Conservation (phyloP, 2,329 filamentous ascomycete species). For the Colletotrichum salicis region DNA sequence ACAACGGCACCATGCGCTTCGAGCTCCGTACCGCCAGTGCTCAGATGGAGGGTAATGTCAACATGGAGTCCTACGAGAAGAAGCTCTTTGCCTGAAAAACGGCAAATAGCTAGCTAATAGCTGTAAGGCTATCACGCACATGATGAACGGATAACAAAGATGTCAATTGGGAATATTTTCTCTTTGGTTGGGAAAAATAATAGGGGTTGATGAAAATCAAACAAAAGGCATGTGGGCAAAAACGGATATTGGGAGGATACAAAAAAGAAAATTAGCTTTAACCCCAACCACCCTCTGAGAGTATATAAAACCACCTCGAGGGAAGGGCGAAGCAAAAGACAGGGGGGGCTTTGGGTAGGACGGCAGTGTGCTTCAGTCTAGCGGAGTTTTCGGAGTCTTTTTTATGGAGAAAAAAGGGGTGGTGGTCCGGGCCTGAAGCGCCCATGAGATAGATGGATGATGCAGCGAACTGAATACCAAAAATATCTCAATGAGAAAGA, state of each 20-base stretch:
- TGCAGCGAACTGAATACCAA: conserved; percentile 33
- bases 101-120: not conserved
- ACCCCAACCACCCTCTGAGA: conserved; percentile 2
- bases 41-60: conserved; percentile 95
- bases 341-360: conserved; percentile 10
- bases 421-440: not conserved
- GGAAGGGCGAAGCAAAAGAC: conserved; percentile 7
- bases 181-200: not conserved
- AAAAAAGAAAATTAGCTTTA: not conserved
- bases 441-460: conserved; percentile 21
- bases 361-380: conserved; percentile 31
- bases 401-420: not conserved
- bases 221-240: conserved; percentile 2
- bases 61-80: conserved; percentile 99
- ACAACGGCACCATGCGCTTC: conserved; percentile 82
- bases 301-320: conserved; percentile 8
- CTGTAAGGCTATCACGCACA: not conserved
- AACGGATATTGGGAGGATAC: not conserved
- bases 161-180: not conserved
- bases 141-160: conserved; percentile 18
- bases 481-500: not conserved
- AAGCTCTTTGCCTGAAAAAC: conserved; percentile 87
- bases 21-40: conserved; percentile 95
- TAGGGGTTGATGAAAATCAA: conserved; percentile 14
- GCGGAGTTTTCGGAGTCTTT: conserved; percentile 33